A percentile compares a stretch with the other conserved stretches of the same genome.
These are phyloP conservation scores for Pontederia paniculata DNA, from an alignment of 176 grass and related monocot genomes.

Conservation along the genomic window DNA sequence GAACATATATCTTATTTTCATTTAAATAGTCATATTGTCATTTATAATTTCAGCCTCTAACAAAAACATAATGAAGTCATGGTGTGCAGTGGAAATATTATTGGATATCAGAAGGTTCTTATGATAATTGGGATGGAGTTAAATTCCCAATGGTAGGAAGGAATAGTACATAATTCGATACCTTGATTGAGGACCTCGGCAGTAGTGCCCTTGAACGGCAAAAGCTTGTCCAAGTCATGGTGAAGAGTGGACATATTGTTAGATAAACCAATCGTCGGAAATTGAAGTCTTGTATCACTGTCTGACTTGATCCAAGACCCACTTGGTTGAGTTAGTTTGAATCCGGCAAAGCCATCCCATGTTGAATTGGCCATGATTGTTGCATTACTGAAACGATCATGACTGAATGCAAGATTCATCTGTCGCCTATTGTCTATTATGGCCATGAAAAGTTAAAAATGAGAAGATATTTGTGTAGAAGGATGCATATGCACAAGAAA, in stretches of 20 bases:
- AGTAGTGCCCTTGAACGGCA: conserved; percentile 48
- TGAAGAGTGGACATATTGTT: conserved; percentile 25
- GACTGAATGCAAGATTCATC: not conserved
- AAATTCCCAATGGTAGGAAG: too few relatives aligned
- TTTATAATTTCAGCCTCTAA: too few relatives aligned
- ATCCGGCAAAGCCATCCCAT: not conserved
- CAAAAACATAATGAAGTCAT: too few relatives aligned
- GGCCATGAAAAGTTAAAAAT: not conserved
- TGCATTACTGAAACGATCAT: not conserved
- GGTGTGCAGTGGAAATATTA: too few relatives aligned
- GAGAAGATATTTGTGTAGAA: not conserved
- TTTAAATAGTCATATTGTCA: too few relatives aligned
- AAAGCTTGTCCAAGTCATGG: conserved; percentile 44
- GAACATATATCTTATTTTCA: too few relatives aligned
- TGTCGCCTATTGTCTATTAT: conserved; percentile 1
- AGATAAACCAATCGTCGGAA: conserved; percentile 28
- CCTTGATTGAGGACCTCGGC: conserved; percentile 25
- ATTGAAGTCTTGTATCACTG: conserved; percentile 1
- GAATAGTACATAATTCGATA: conserved; percentile 1
- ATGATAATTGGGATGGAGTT: too few relatives aligned
- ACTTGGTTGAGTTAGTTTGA: not conserved
- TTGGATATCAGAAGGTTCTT: too few relatives aligned
- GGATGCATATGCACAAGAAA: not conserved
- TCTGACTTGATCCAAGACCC: not conserved
- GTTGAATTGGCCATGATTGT: not conserved